Evolutionary conservation across 805 yeast genomes (phyloP), one percentile per base, ranked within the genome.

Genomic region (Lachancea thermotolerans): DNA sequence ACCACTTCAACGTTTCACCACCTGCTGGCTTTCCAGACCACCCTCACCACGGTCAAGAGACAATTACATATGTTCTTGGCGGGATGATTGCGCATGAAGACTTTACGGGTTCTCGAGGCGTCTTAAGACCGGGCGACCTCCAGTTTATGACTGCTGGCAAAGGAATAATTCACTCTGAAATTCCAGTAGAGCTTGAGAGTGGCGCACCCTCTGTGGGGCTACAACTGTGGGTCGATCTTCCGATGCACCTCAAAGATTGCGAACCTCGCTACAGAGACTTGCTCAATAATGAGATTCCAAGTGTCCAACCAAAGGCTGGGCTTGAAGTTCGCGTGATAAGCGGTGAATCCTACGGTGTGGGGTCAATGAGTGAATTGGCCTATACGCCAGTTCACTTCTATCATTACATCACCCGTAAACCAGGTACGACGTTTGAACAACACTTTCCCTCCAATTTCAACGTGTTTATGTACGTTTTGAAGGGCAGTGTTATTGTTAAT

Each of bases 61-160:
- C 93, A n/a, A 75, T 85, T 45, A 82, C 91, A 0, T 74, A 81
- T 49, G 65, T 84, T 41, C 66, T 77, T 46, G 71, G 77, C 39
- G 91, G 91, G 33, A 77, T 74, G 52, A 67, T 85, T 64, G 84
- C 86, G 4, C 95, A 85, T 60, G 89, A 83, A 59, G 96, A 89
- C 62, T 86, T 88, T 66, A 85, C 95, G 2, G 95, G 95, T 1
- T 69, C 83, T n/a, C 73, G 75, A 43, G 96, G 95, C 45, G 71
- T 85, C 8, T 67, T 89, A 43, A 72, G 76, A 49, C 78, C 87
- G 7, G 96, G 95, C 46, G 96, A 88, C 61, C 69, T 89, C 53
- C 96, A 88, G 64, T 87, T 88, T 64, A 88, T 88, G 96, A 88
- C 95, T 25, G 95, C 96, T 4, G 96, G 95, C 48, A 76, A 75